These are phyloP conservation scores for Tetracladium maxilliforme DNA, from an alignment of 2,329 filamentous ascomycete species.

Conservation along the genomic window DNA sequence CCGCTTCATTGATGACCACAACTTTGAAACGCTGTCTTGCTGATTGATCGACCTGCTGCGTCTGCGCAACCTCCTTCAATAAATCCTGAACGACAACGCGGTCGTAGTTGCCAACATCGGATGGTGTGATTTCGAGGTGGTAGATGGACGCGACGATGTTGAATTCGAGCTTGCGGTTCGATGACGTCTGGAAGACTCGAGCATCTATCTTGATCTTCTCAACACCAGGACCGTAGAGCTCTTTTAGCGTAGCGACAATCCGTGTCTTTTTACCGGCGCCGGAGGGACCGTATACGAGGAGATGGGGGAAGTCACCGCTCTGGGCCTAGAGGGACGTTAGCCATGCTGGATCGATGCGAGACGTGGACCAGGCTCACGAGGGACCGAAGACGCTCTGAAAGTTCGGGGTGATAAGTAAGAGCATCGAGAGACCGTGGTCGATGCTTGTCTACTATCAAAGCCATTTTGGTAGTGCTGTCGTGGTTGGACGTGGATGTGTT, in stretches of 20 bases:
- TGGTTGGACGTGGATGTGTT: too few relatives aligned
- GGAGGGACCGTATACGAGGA: slow-evolving; percentile 92
- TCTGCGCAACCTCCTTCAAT: slow-evolving; percentile 95
- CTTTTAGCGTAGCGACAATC: slow-evolving; percentile 87
- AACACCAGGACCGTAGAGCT: slow-evolving; percentile 89
- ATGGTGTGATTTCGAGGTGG: slow-evolving; percentile 95
- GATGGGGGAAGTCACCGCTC: slow-evolving; percentile 93
- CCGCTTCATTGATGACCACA: slow-evolving; percentile 97
- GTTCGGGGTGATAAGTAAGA: slow-evolving; percentile 76
- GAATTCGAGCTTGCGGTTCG: slow-evolving; percentile 96
- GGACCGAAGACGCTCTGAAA: slow-evolving; percentile 75
- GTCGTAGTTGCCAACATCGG: slow-evolving; percentile 92
- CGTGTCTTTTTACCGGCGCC: slow-evolving; percentile 97
- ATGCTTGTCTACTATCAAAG: slow-evolving; percentile 59
- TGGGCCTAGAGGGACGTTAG: slow-evolving; percentile 49
- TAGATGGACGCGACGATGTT: slow-evolving; percentile 97
- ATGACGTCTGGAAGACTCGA: slow-evolving; percentile 86
- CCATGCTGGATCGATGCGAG: neutral
- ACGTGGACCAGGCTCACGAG: slow-evolving; percentile 41
- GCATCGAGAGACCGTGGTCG: slow-evolving; percentile 60
- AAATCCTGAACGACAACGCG: slow-evolving; percentile 91
- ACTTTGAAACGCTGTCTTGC: slow-evolving; percentile 95
- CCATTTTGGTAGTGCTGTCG: slow-evolving; percentile 26
- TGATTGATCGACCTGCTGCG: slow-evolving; percentile 89
- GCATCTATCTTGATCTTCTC: slow-evolving; percentile 99